Conservation (phyloP, 1,284 basidiomycete species). For the Porogramme epimiltina region DNA sequence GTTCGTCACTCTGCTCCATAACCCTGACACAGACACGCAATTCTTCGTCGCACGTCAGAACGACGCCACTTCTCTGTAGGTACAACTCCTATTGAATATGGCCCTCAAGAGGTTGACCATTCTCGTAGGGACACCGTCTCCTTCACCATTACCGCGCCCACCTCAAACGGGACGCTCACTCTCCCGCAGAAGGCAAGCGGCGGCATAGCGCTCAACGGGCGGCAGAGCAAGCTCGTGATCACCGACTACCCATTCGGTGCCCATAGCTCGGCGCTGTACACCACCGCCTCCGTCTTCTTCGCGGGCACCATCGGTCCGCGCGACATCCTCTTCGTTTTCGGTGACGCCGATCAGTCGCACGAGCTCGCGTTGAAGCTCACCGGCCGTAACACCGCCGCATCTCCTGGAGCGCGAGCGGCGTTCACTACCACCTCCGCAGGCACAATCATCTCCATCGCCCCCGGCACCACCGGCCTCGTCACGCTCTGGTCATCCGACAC, state of each 20-base stretch:
- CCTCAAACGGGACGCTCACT: conserved; percentile 48
- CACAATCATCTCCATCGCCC: conserved; percentile 49
- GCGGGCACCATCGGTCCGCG: conserved; percentile 68
- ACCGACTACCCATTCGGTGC: conserved; percentile 67
- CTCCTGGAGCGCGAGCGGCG: conserved; percentile 30
- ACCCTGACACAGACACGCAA: conserved; percentile 61
- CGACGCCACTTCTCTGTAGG: conserved; percentile 67
- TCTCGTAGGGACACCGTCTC: conserved; percentile 46
- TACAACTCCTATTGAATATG: too few relatives aligned
- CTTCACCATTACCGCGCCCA: conserved; percentile 61
- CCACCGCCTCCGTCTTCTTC: conserved; percentile 71
- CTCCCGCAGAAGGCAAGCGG: conserved; percentile 51
- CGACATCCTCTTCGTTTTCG: conserved; percentile 72
- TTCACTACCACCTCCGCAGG: conserved; percentile 8
- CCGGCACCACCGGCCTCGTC: conserved; percentile 59
- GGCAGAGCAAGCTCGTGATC: conserved; percentile 71
- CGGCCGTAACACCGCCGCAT: conserved; percentile 38
- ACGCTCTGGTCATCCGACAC: conserved; percentile 66
- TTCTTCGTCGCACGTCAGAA: conserved; percentile 75
- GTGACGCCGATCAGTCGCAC: conserved; percentile 58
- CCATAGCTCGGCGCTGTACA: conserved; percentile 54
- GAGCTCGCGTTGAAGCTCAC: conserved; percentile 54
- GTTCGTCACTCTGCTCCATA: conserved; percentile 65
- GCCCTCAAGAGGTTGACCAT: too few relatives aligned
- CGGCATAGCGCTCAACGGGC: conserved; percentile 60